These are phyloP conservation scores for Verticillium dahliae DNA, from an alignment of 2,329 filamentous ascomycete genomes.

Conservation along the genomic window DNA sequence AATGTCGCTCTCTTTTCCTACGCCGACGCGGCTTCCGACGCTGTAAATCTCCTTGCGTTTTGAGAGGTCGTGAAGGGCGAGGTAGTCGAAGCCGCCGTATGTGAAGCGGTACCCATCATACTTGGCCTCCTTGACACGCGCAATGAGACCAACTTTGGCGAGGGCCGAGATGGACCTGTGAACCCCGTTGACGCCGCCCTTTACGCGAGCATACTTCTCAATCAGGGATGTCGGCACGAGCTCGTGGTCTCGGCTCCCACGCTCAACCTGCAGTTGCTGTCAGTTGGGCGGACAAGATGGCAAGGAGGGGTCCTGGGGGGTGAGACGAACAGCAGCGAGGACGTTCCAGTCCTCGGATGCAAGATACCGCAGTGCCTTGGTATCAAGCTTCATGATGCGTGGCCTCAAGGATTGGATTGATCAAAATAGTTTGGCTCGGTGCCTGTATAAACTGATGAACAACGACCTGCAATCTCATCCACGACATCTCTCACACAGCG, in stretches of 20 bases:
- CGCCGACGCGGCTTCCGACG: slow-evolving; percentile 88
- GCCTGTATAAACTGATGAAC: not conserved
- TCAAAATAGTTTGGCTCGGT: not conserved
- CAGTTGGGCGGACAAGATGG: slow-evolving; percentile 17
- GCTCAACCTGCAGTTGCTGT: slow-evolving; percentile 64
- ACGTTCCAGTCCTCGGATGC: slow-evolving; percentile 92
- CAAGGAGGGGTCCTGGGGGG: slow-evolving; percentile 15
- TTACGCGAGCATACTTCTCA: slow-evolving; percentile 72
- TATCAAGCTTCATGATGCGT: slow-evolving; percentile 80
- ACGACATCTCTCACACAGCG: not conserved
- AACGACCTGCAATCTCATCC: not conserved
- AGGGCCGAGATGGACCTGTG: slow-evolving; percentile 83
- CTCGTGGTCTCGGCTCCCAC: slow-evolving; percentile 94
- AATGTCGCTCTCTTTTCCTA: slow-evolving; percentile 97
- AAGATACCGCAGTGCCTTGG: slow-evolving; percentile 87
- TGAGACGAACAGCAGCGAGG: slow-evolving; percentile 69
- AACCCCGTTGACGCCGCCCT: slow-evolving; percentile 71
- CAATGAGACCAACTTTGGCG: slow-evolving; percentile 87
- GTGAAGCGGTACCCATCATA: slow-evolving; percentile 97
- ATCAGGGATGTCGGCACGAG: slow-evolving; percentile 89
- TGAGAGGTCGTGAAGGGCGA: slow-evolving; percentile 87
- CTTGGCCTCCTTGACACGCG: slow-evolving; percentile 87
- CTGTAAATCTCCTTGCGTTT: slow-evolving; percentile 78
- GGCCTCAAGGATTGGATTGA: not conserved
- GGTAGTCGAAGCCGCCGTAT: slow-evolving; percentile 94